Evolutionary conservation across 73 alveolate species (phyloP).

Genomic region (Paramecium sexaurelia): DNA sequence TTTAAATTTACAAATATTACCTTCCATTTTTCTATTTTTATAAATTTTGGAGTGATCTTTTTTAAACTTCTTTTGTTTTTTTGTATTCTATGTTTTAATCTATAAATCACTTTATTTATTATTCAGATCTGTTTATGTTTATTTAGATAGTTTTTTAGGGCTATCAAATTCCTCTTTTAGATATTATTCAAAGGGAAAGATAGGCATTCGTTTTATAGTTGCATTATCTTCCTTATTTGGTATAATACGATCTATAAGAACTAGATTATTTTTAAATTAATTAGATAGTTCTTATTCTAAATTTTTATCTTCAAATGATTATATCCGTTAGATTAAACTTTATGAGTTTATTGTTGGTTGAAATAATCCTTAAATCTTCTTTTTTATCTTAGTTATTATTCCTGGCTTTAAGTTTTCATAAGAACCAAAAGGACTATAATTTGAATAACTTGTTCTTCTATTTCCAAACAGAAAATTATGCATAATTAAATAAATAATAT

Average conservation of each 20-base stretch:
- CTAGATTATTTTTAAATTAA: background rate
- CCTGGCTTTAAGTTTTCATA: background rate
- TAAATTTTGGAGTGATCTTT: background rate
- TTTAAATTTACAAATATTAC: background rate
- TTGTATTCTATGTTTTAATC: background rate
- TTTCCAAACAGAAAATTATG: conserved; percentile 19
- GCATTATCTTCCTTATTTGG: background rate
- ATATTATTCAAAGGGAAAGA: background rate
- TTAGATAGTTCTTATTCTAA: background rate
- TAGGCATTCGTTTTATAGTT: background rate
- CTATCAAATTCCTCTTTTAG: background rate
- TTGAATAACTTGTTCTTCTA: background rate
- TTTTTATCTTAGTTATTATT: background rate
- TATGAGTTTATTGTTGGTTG: background rate
- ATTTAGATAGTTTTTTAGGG: background rate
- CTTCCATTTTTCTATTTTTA: conserved; percentile 11
- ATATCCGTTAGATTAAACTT: background rate
- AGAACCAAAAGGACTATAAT: background rate
- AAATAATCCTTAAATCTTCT: background rate
- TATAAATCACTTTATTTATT: background rate
- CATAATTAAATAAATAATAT: background rate
- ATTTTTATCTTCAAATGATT: background rate
- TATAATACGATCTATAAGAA: background rate
- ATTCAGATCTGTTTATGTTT: background rate
- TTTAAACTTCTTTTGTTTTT: background rate